phyloP scores from a whole-genome alignment of 805 yeast genomes.

The Metschnikowia sp. region DNA sequence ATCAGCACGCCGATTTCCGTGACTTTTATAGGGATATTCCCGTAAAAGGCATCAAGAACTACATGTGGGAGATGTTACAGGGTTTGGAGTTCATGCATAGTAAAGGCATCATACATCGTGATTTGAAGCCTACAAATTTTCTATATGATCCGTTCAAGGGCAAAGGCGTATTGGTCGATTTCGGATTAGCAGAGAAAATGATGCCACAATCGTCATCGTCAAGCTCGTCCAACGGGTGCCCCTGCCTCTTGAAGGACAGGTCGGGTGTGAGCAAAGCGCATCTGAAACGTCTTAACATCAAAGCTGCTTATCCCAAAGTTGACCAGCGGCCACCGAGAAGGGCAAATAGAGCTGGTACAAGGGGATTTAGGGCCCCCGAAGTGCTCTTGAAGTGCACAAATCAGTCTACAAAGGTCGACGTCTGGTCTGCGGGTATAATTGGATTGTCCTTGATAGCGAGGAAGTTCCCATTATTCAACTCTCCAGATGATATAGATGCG shows the following conservation, averaged over 20 bases:
- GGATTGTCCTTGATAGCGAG: constrained; percentile 72
- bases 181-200: constrained; percentile 79
- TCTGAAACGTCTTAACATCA: constrained; percentile 26
- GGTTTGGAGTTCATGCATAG: constrained; percentile 64
- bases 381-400: constrained; percentile 82
- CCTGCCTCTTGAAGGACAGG: constrained; percentile 48
- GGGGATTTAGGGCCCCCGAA: constrained; percentile 95
- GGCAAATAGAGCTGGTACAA: constrained; percentile 95
- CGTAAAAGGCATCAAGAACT: constrained; percentile 71
- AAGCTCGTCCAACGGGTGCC: constrained; percentile 42
- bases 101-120: constrained; percentile 41
- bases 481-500: constrained; percentile 92
- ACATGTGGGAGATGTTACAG: constrained; percentile 73
- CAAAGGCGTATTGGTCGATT: constrained; percentile 83
- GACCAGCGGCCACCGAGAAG: constrained; percentile 86
- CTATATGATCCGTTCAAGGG: constrained; percentile 62
- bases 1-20: constrained; percentile 86
- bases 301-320: constrained; percentile 72
- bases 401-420: constrained; percentile 77
- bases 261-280: constrained; percentile 15
- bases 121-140: constrained; percentile 59
- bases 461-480: constrained; percentile 90
- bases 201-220: constrained; percentile 7
- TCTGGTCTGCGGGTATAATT: constrained; percentile 93
- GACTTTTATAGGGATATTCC: constrained; percentile 80